Percentiles rank a stretch among this genome's conserved stretches.
Conservation (phyloP, 768 basidiomycete species). For the Boletus fagicola region DNA sequence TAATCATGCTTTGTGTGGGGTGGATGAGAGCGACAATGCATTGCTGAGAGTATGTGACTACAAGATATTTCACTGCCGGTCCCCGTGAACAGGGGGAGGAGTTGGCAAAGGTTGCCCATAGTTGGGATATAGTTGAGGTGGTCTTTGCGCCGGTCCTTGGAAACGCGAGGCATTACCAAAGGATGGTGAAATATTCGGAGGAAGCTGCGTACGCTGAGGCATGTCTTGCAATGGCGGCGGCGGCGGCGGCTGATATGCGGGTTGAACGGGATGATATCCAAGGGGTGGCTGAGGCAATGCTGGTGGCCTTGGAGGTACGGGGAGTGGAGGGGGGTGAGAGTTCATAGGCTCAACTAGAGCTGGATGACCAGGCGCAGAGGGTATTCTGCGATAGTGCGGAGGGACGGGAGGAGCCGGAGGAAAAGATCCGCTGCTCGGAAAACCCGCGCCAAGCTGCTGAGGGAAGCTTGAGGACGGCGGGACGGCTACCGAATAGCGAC, state of each 20-base stretch:
- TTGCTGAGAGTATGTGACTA: conserved; percentile 13
- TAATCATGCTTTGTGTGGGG: conserved; percentile 12
- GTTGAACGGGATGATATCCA: conserved; percentile 43
- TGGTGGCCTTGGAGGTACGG: conserved; percentile 39
- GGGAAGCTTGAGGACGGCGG: conserved; percentile 34
- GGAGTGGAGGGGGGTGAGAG: conserved; percentile 23
- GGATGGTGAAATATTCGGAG: conserved; percentile 23
- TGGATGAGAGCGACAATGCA: conserved; percentile 16
- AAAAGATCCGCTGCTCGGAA: conserved; percentile 19
- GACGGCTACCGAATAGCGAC: conserved; percentile 30
- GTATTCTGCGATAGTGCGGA: conserved; percentile 36
- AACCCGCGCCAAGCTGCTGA: conserved; percentile 21
- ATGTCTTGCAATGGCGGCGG: conserved; percentile 34
- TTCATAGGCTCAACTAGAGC: conserved; percentile 24
- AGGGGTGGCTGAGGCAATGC: conserved; percentile 52
- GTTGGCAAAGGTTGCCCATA: conserved; percentile 34
- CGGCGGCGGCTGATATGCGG: conserved; percentile 36
- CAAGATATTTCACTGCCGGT: conserved; percentile 27
- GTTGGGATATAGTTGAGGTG: conserved; percentile 32
- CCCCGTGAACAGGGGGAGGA: conserved; percentile 19
- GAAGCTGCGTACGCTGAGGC: conserved; percentile 28
- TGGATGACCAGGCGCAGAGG: conserved; percentile 26
- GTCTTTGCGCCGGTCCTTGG: conserved; percentile 42
- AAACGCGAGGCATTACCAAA: conserved; percentile 34
- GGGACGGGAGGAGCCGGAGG: conserved; percentile 20